Base-by-base conservation (phyloP, 306 rosid species). In the Cucurbita argyrosperma region DNA sequence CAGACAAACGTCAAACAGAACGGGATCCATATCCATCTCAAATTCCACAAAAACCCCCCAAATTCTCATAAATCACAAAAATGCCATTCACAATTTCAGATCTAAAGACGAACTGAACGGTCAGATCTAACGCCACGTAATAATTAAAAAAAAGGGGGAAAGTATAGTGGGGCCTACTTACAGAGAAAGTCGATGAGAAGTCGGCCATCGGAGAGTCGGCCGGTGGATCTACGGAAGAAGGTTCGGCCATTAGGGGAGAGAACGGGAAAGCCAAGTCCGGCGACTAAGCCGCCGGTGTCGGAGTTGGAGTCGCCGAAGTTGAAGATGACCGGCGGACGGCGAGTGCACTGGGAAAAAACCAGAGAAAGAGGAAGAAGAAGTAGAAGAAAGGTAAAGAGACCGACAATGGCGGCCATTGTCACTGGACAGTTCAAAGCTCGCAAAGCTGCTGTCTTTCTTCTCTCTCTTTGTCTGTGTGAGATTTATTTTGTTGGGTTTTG, bases 251-350 rank as follows among this genome's bases (percentile, higher is more conserved):
- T 86, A 35, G 98, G 97, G 15, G 61, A 82, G 49, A 83, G 83
- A 66, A 93, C 75, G 1, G 90, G 85, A 81, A 82, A 93, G 63
- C 98, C 98, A 77, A 93, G 96, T 23, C 96, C 98, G 4, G 98
- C 86, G 8, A 77, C 82, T 76, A 93, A 92, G 74, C 97, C 98
- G 19, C 98, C 98, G 2, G 98, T 93, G 84, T 93, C 98, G 51
- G 98, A 93, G 89, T 93, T 93, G 35, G 98, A 93, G 81, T 93
- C 98, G 1, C 98, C 98, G 76, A 93, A 89, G 71, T 84, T 94
- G 77, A 93, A 90, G 72, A 93, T 26, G 18, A 82, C 55, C 0
- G 90, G 88, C 43, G 81, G 62, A 7, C n/a, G 19, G 67, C n/a
- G 76, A 23, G 21, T 77, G 76, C 84, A 77, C 14, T 64, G 85